Evolutionary conservation across 202 grass and related monocot genomes (phyloP).

Genomic region (Panicum hallii): DNA sequence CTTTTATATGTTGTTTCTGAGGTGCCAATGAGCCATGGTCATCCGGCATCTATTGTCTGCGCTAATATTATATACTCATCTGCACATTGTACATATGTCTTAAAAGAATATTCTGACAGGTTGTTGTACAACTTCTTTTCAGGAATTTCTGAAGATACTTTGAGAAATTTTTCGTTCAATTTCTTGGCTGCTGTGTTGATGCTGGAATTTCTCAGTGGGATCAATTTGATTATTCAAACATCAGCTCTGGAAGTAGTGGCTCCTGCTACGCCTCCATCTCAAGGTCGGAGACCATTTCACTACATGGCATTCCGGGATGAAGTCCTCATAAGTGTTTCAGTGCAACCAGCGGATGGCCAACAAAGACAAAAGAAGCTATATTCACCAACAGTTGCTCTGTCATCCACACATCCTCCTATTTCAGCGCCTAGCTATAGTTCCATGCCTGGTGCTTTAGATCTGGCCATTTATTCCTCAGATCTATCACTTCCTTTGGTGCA

Average conservation of each 20-base stretch:
- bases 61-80: conserved; percentile 3
- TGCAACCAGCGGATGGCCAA: background rate
- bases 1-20: conserved; percentile 1
- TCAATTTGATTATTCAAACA: conserved; percentile 50
- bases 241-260: conserved; percentile 56
- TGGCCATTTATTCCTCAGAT: conserved; percentile 50
- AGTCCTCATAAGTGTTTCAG: conserved; percentile 42
- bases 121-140: conserved; percentile 49
- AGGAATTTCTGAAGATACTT: conserved; percentile 53
- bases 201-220: conserved; percentile 53
- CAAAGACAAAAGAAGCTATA: conserved; percentile 51
- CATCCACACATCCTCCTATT: conserved; percentile 46
- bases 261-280: conserved; percentile 59
- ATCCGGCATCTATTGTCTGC: background rate
- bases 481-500: conserved; percentile 45
- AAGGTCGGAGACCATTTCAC: conserved; percentile 58
- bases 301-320: conserved; percentile 45
- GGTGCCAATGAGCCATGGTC: background rate
- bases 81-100: background rate
- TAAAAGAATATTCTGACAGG: conserved; percentile 13
- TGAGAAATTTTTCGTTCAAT: conserved; percentile 46
- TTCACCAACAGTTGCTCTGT: conserved; percentile 43
- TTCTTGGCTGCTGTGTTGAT: conserved; percentile 53
- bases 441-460: conserved; percentile 31
- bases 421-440: conserved; percentile 56